Percentiles rank a stretch among this genome's conserved stretches.
These are phyloP conservation scores for Hura crepitans DNA, from an alignment of 441 rosid genomes.

Conservation along the genomic window DNA sequence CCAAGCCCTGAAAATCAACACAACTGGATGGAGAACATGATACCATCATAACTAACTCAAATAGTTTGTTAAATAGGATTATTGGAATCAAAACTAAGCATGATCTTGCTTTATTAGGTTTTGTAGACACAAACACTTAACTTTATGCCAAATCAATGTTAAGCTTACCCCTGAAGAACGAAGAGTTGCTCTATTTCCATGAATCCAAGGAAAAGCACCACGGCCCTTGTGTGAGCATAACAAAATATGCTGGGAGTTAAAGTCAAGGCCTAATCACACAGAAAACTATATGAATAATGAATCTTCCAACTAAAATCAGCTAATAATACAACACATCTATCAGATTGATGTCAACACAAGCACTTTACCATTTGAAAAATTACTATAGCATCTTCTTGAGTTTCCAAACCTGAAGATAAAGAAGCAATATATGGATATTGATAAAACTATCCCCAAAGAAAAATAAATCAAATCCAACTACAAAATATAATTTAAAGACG, in stretches of 20 bases:
- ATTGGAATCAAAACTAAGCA: neutral
- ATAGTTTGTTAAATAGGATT: neutral
- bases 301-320: neutral
- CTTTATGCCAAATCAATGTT: slow-evolving; percentile 1
- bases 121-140: slow-evolving; percentile 9
- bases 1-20: slow-evolving; percentile 41
- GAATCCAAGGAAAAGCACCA: slow-evolving; percentile 36
- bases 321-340: neutral
- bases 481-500: neutral
- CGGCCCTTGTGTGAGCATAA: slow-evolving; percentile 40
- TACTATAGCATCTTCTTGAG: slow-evolving; percentile 43
- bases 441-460: slow-evolving; percentile 8
- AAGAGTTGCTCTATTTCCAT: slow-evolving; percentile 36
- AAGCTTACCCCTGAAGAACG: slow-evolving; percentile 41
- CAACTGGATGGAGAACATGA: neutral
- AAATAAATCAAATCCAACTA: neutral
- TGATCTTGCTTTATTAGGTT: neutral
- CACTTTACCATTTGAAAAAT: slow-evolving; percentile 44
- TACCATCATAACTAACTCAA: slow-evolving; percentile 1
- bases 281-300: slow-evolving; percentile 12
- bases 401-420: slow-evolving; percentile 43
- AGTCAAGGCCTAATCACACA: slow-evolving; percentile 39
- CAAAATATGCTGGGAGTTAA: slow-evolving; percentile 28
- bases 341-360: neutral
- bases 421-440: slow-evolving; percentile 2